A percentile compares a stretch with the other conserved stretches of the same genome.
Evolutionary conservation across 1,284 basidiomycete genomes (phyloP).

Genomic region (Heliocybe sulcata): DNA sequence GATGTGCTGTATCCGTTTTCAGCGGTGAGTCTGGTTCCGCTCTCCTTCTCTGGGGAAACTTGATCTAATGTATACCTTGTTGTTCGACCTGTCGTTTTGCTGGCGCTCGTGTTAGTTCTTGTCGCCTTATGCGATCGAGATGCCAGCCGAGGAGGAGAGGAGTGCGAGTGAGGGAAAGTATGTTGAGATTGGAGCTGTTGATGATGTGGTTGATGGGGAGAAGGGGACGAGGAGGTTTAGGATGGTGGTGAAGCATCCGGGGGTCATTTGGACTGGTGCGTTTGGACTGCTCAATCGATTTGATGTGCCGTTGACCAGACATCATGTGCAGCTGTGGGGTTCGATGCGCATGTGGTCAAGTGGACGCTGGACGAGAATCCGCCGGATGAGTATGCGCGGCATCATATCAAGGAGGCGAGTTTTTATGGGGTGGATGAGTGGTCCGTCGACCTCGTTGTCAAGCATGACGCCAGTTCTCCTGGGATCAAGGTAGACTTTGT

Average conservation of each 20-base stretch:
- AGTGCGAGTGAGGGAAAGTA: slow-evolving; percentile 34
- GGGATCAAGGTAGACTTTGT: slow-evolving; percentile 48
- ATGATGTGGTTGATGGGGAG: slow-evolving; percentile 48
- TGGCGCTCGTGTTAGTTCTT: slow-evolving; percentile 71
- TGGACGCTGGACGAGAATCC: slow-evolving; percentile 82
- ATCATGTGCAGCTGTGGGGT: slow-evolving; percentile 64
- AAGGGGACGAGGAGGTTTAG: slow-evolving; percentile 69
- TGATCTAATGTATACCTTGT: too few relatives aligned
- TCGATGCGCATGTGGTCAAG: slow-evolving; percentile 84
- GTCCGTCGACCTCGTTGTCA: slow-evolving; percentile 65
- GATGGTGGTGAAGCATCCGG: slow-evolving; percentile 74
- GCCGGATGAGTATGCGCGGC: slow-evolving; percentile 67
- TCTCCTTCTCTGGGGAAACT: neutral
- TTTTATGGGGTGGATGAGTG: slow-evolving; percentile 74
- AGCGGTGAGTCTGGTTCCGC: slow-evolving; percentile 33
- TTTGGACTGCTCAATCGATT: too few relatives aligned
- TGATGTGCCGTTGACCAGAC: neutral
- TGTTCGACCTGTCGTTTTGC: too few relatives aligned
- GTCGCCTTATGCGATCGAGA: slow-evolving; percentile 67
- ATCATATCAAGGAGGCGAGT: slow-evolving; percentile 89
- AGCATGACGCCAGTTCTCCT: slow-evolving; percentile 30
- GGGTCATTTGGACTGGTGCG: slow-evolving; percentile 82
- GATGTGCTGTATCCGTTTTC: slow-evolving; percentile 86
- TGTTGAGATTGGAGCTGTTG: slow-evolving; percentile 57
- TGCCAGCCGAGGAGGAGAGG: slow-evolving; percentile 42